Evolutionary conservation across 225 moss, liverwort and hornwort species (phyloP), one percentile per base, ranked within the genome.

Genomic region (Pleurozium schreberi): DNA sequence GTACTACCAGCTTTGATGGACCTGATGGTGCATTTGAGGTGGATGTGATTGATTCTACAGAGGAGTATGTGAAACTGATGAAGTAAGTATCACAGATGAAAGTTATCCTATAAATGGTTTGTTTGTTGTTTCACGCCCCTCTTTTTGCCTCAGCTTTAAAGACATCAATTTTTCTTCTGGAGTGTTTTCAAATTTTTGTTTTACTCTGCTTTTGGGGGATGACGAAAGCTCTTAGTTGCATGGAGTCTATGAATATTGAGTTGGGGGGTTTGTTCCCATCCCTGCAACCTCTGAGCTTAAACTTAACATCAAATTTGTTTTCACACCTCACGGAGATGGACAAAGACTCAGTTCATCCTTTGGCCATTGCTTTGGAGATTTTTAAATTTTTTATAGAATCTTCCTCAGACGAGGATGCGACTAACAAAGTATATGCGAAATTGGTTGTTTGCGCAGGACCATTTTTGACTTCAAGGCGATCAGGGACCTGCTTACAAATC

Each of bases 391-490:
- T 58, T 49, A 3, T 60, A 27, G 73, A 63, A 63, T 68, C 27
- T 55, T 22, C 63, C 62, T 83, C 13, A 60, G 68, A 78, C 76
- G 16, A 58, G 66, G 20, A 25, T 84, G 18, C 49, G 40, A 9
- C 50, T 87, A 34, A 83, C 28, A 82, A 47, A 75, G 49, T 33
- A 52, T 10, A 76, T 38, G 64, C 49, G 27, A 75, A 80, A 55
- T 36, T 40, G 50, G 21, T 91, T 74, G 19, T 81, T 85, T 70
- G 49, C 28, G 50, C 91, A 96, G 95, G 83, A 84, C 80, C 52
- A 96, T 96, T 52, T 97, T 97, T 73, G 95, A 97, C 87, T 97
- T 96, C 75, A 90, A 88, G 38, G 93, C 95, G 69, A 95, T 97
- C 87, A 95, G 90, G 73, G 85, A 40, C 57, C 92, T 96, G 82